Evolutionary conservation across 2,329 filamentous ascomycete genomes (phyloP).

Genomic region (Fusarium sp.): DNA sequence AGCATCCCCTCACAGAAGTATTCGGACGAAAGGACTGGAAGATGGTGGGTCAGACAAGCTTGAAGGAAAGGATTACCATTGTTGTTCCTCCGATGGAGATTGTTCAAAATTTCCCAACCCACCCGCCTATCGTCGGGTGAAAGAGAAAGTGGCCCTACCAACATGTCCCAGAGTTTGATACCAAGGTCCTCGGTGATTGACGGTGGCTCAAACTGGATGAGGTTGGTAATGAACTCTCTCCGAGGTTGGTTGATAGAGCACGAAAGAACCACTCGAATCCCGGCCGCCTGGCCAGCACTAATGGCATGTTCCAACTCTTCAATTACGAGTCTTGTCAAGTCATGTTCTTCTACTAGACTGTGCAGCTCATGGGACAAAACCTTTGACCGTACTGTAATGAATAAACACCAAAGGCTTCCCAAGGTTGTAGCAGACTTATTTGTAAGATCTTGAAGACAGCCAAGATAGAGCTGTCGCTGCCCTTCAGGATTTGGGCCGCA

Average conservation of each 20-base stretch:
- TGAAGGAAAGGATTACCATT: slow-evolving; percentile 66
- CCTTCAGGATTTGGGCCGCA: slow-evolving; percentile 65
- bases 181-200: slow-evolving; percentile 73
- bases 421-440: slow-evolving; percentile 72
- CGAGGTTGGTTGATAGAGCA: slow-evolving; percentile 64
- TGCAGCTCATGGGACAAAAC: slow-evolving; percentile 64
- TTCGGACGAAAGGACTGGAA: slow-evolving; percentile 67
- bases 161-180: slow-evolving; percentile 74
- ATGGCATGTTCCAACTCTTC: slow-evolving; percentile 72
- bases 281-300: slow-evolving; percentile 44
- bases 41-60: slow-evolving; percentile 65
- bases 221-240: slow-evolving; percentile 66
- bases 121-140: slow-evolving; percentile 70
- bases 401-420: slow-evolving; percentile 78
- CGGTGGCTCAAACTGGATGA: slow-evolving; percentile 71
- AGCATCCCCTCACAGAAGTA: slow-evolving; percentile 72
- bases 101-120: slow-evolving; percentile 76
- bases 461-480: slow-evolving; percentile 71
- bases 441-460: slow-evolving; percentile 76
- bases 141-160: slow-evolving; percentile 74
- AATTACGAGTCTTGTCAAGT: slow-evolving; percentile 70
- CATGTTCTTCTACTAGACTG: slow-evolving; percentile 69
- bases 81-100: slow-evolving; percentile 54
- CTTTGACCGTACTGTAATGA: slow-evolving; percentile 57
- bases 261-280: slow-evolving; percentile 59